Evolutionary conservation across 176 grass and related monocot species (phyloP), one percentile per base, ranked within the genome.

Genomic region (Typha latifolia): DNA sequence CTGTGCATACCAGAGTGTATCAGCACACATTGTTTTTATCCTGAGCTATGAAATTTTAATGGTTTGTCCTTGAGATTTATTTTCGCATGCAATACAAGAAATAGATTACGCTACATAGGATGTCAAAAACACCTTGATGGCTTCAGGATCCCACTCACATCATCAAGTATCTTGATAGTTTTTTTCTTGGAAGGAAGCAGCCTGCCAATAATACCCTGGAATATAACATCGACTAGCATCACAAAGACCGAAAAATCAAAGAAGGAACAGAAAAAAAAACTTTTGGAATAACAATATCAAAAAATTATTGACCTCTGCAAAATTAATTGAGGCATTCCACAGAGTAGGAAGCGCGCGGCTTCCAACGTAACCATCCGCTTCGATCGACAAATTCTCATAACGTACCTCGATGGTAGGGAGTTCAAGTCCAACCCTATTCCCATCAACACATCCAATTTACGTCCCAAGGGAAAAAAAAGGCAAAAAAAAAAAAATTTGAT

Each of bases 141-240:
- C 72, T 90, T 95, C 47, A 95, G 62, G 48, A 95, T 84, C 66
- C 90, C 90, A 24, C 68, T 95, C n/a, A 87, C 75, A 80, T 84
- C 74, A 11, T 86, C 73, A 61, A 91, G 82, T 79, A 88, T 87
- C 8, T 84, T 66, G 67, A 81, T 23, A 10, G 52, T 89, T 62
- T 64, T 84, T 74, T 82, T 79, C 62, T 87, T 87, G 0, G 75
- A 87, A 18, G 56, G 71, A 65, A 18, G 53, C 16, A 90, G 72
- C 20, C 0, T 43, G 63, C 78, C 84, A 51, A 87, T 3, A 47
- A 92, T 65, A 32, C 85, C 81, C 93, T 91, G 80, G 20, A 43
- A 75, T 51, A 51, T 63, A 73, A 26, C 69, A 80, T 47, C 26
- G 51, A 4, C 13, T n/a, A 15, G 13, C 13, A 4, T 37, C 34